These are phyloP conservation scores for Tetramitus jugosus DNA, from an alignment of 208 protist species.

Conservation along the genomic window DNA sequence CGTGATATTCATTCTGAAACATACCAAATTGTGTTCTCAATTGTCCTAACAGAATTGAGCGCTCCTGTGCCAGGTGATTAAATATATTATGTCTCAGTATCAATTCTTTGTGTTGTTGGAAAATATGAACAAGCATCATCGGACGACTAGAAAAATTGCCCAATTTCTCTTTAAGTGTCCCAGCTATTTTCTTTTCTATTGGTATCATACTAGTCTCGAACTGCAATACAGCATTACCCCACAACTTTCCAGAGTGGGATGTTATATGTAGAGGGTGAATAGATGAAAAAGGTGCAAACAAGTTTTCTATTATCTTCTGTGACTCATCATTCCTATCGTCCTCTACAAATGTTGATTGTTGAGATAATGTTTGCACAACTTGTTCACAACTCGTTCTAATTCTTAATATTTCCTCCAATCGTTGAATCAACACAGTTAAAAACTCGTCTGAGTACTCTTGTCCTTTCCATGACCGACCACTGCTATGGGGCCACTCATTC, in stretches of 20 bases:
- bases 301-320: no score
- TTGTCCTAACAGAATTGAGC: neutral
- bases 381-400: conserved; percentile 61
- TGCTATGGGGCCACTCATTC: no score
- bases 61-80: neutral
- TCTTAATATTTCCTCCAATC: conserved; percentile 48
- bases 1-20: neutral
- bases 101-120: neutral
- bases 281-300: conserved; percentile 54
- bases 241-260: conserved; percentile 45
- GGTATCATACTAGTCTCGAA: conserved; percentile 45
- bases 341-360: conserved; percentile 39
- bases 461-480: conserved; percentile 22
- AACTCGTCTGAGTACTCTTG: conserved; percentile 49
- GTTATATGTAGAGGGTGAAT: neutral
- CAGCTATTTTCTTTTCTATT: conserved; percentile 56
- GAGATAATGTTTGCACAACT: conserved; percentile 52
- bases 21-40: neutral
- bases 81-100: neutral
- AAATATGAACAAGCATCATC: neutral
- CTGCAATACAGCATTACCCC: conserved; percentile 56
- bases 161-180: conserved; percentile 64
- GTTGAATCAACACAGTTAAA: conserved; percentile 46
- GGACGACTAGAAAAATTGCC: conserved; percentile 59
- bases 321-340: no score